These are phyloP conservation scores for Cadophora malorum DNA, from an alignment of 2,329 filamentous ascomycete genomes.

Conservation along the genomic window DNA sequence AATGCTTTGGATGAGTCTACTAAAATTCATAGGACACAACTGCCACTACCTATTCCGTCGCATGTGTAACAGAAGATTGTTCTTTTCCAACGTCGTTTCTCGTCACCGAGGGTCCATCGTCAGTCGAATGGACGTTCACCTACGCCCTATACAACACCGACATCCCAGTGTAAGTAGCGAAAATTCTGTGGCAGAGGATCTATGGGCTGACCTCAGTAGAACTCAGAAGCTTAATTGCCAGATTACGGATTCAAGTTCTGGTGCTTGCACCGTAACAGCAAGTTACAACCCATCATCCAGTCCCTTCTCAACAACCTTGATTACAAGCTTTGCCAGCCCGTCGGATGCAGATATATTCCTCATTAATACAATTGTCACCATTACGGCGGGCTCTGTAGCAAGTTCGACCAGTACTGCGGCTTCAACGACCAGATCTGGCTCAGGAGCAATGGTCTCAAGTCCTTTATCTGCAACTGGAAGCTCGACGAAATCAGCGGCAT, in stretches of 20 bases:
- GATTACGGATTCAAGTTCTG: constrained; percentile 27
- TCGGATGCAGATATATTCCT: constrained; percentile 7
- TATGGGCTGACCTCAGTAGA: background rate
- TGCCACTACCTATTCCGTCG: constrained; percentile 32
- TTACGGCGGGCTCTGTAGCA: constrained; percentile 31
- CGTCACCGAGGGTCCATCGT: constrained; percentile 39
- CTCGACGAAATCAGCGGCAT: background rate
- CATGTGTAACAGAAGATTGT: constrained; percentile 29
- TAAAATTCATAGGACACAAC: constrained; percentile 19
- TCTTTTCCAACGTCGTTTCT: constrained; percentile 34
- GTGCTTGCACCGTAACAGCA: constrained; percentile 26
- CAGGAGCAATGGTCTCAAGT: background rate
- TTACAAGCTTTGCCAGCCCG: constrained; percentile 20
- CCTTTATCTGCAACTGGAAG: constrained; percentile 10
- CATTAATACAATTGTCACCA: constrained; percentile 28
- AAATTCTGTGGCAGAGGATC: too few species aligned
- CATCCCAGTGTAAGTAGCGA: background rate
- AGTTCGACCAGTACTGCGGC: constrained; percentile 20
- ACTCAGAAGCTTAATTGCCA: constrained; percentile 30
- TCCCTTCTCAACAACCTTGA: constrained; percentile 3
- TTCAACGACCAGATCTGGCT: background rate
- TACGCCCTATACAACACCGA: background rate
- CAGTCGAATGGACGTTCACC: constrained; percentile 25
- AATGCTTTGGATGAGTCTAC: too few species aligned
- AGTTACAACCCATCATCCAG: background rate